Percentiles rank a stretch among this genome's conserved stretches.
These are phyloP conservation scores for Fomitopsis pulvina DNA, from an alignment of 768 basidiomycete species.

Conservation along the genomic window DNA sequence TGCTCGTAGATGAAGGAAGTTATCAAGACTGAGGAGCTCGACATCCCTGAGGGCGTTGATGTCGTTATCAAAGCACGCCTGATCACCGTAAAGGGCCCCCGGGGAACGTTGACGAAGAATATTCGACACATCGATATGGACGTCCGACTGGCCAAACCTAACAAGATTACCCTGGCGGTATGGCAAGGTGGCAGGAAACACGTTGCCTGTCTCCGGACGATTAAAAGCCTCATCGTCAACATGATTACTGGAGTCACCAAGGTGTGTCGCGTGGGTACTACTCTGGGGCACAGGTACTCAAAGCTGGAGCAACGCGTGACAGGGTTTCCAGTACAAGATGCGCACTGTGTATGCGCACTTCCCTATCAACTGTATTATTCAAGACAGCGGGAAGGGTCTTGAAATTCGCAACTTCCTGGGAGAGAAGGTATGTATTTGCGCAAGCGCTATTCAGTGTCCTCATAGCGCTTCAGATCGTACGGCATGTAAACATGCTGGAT, in stretches of 20 bases:
- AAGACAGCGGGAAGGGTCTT: constrained; percentile 59
- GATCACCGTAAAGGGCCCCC: constrained; percentile 87
- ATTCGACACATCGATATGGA: constrained; percentile 94
- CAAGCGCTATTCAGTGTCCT: neutral
- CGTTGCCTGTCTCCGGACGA: constrained; percentile 95
- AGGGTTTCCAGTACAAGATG: constrained; percentile 99
- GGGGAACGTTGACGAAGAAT: constrained; percentile 89
- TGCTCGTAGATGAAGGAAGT: constrained; percentile 79
- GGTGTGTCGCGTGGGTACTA: constrained; percentile 33
- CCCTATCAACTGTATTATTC: constrained; percentile 98
- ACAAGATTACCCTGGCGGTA: constrained; percentile 83
- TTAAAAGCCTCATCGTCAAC: constrained; percentile 92
- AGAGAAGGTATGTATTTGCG: constrained; percentile 62
- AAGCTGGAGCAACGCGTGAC: neutral
- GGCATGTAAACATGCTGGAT: constrained; percentile 85
- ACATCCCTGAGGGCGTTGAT: constrained; percentile 79
- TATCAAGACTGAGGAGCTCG: constrained; percentile 89
- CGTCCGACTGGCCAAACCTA: constrained; percentile 72
- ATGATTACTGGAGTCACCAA: constrained; percentile 98
- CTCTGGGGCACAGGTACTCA: neutral
- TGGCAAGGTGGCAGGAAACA: constrained; percentile 99
- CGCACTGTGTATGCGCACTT: constrained; percentile 99
- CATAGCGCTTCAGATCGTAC: constrained; percentile 59
- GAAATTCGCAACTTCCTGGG: constrained; percentile 96
- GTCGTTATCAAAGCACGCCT: constrained; percentile 87